Percentiles rank a stretch among this genome's conserved stretches.
Conservation (phyloP, 2,329 filamentous ascomycete genomes). For the Dactylellina cionopaga region DNA sequence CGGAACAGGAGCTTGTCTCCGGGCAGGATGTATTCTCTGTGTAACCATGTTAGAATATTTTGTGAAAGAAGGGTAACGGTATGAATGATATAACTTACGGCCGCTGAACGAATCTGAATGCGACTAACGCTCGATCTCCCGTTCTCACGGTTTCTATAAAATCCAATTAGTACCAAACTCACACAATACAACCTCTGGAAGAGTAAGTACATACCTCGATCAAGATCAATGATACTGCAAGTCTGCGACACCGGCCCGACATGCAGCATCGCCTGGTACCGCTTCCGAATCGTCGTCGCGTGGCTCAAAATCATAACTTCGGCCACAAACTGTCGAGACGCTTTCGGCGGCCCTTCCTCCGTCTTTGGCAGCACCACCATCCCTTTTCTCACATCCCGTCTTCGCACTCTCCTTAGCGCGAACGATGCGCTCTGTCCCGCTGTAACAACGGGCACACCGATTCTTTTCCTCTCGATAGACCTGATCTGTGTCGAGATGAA, state of each 20-base stretch:
- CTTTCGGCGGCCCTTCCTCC: conserved; percentile 75
- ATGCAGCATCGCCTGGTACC: conserved; percentile 98
- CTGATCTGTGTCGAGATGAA: conserved; percentile 88
- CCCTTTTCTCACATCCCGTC: conserved; percentile 94
- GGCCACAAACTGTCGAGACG: conserved; percentile 79
- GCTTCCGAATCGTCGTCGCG: conserved; percentile 94
- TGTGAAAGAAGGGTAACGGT: no score
- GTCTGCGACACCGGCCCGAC: conserved; percentile 95
- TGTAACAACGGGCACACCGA: conserved; percentile 84
- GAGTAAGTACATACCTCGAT: conserved; percentile 69
- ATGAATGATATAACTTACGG: no score
- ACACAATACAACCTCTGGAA: background rate
- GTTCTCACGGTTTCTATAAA: conserved; percentile 77
- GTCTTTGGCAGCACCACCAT: conserved; percentile 94
- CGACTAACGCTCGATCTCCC: conserved; percentile 90
- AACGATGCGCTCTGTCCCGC: conserved; percentile 94
- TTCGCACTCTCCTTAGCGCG: conserved; percentile 83
- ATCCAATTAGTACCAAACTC: background rate
- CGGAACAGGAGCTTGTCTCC: conserved; percentile 92
- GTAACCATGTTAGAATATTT: background rate
- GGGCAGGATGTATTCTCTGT: conserved; percentile 79
- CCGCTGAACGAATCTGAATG: conserved; percentile 91
- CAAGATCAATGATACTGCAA: conserved; percentile 96
- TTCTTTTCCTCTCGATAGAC: conserved; percentile 93
- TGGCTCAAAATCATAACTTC: conserved; percentile 95